A percentile compares a stretch with the other conserved stretches of the same genome.
Evolutionary conservation across 2,329 filamentous ascomycete species (phyloP).

Genomic region (Fusarium illudens): DNA sequence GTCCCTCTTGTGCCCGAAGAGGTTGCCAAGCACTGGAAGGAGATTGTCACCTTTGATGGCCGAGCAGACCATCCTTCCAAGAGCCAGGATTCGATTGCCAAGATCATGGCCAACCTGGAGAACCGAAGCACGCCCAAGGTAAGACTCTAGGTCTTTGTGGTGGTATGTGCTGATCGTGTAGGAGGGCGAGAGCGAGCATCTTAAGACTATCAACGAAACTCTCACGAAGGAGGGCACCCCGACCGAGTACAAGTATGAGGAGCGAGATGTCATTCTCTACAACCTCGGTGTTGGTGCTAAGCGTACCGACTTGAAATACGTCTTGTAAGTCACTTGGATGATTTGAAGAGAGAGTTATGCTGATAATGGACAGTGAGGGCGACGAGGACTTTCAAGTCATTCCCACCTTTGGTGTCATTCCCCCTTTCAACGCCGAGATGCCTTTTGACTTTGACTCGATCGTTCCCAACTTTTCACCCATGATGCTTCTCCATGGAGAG

Average conservation of each 20-base stretch:
- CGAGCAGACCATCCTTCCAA: slow-evolving; percentile 87
- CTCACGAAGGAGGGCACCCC: slow-evolving; percentile 75
- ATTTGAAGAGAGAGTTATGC: neutral
- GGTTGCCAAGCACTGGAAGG: slow-evolving; percentile 77
- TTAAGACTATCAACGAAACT: slow-evolving; percentile 78
- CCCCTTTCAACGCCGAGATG: slow-evolving; percentile 84
- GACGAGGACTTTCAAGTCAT: slow-evolving; percentile 91
- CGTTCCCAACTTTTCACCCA: slow-evolving; percentile 94
- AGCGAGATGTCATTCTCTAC: slow-evolving; percentile 92
- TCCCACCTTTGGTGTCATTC: slow-evolving; percentile 95
- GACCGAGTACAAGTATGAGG: slow-evolving; percentile 82
- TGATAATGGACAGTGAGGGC: slow-evolving; percentile 68
- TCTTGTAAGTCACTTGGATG: slow-evolving; percentile 70
- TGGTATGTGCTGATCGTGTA: slow-evolving; percentile 36
- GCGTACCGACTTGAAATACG: slow-evolving; percentile 83
- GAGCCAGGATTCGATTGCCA: slow-evolving; percentile 78
- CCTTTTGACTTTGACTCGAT: slow-evolving; percentile 84
- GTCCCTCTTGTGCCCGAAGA: slow-evolving; percentile 84
- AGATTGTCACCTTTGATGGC: slow-evolving; percentile 86
- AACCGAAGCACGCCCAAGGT: slow-evolving; percentile 74
- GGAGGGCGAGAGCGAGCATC: slow-evolving; percentile 66
- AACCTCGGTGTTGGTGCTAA: slow-evolving; percentile 95
- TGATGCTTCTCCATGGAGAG: slow-evolving; percentile 99
- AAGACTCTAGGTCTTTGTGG: slow-evolving; percentile 51
- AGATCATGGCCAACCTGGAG: slow-evolving; percentile 81